Evolutionary conservation across 768 basidiomycete species (phyloP).

Genomic region (Termitomyces sp.): DNA sequence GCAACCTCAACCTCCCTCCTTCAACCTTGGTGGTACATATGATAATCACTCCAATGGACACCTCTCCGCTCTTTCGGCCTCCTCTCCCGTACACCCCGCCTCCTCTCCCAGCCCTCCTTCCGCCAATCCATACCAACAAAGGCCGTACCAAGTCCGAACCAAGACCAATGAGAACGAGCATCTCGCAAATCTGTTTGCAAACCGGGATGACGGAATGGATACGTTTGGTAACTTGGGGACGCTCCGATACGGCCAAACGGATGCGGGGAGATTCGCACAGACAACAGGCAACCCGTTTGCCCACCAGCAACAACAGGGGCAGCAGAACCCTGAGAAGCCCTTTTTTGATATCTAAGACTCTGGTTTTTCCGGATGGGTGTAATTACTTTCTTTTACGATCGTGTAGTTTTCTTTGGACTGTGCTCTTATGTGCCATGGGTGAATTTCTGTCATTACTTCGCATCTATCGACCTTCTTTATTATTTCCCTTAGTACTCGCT

Average conservation of each 20-base stretch:
- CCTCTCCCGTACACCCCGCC: conserved; percentile 23
- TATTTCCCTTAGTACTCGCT: background rate
- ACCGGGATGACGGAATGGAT: conserved; percentile 88
- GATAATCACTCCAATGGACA: conserved; percentile 44
- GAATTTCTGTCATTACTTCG: background rate
- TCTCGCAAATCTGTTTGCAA: conserved; percentile 79
- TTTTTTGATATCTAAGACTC: conserved; percentile 64
- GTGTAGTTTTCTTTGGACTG: background rate
- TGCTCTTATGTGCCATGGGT: background rate
- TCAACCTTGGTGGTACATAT: conserved; percentile 70
- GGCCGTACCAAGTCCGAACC: conserved; percentile 33
- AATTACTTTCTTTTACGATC: background rate
- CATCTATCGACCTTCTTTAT: background rate
- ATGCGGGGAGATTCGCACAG: conserved; percentile 43
- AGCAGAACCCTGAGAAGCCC: conserved; percentile 56
- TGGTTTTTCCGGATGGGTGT: background rate
- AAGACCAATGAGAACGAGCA: conserved; percentile 59
- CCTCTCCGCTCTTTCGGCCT: conserved; percentile 33
- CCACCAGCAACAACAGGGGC: conserved; percentile 44
- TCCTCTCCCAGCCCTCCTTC: conserved; percentile 15
- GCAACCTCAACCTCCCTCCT: conserved; percentile 38
- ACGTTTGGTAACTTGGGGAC: conserved; percentile 90
- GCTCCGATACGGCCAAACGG: conserved; percentile 63
- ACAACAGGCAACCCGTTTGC: conserved; percentile 67
- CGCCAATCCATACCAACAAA: conserved; percentile 19